Evolutionary conservation across 768 basidiomycete species (phyloP), one percentile per base, ranked within the genome.

Genomic region (Hydnomerulius pinastri): DNA sequence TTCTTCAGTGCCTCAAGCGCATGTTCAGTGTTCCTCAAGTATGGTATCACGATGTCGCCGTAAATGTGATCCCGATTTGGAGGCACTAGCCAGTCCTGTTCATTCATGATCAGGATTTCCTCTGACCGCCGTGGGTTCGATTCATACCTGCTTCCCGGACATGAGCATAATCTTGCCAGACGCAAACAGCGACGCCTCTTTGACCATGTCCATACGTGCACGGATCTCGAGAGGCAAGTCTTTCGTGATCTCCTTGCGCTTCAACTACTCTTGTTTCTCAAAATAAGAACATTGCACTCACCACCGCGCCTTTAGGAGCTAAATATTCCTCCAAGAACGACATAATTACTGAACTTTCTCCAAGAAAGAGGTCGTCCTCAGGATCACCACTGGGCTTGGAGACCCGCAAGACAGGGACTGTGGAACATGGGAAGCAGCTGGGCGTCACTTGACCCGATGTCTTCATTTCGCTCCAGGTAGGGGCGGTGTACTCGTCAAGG

Each of bases 151-250:
- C 42, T 51, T 18, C 8, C n/a, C 20, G 32, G 54, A 48, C 6
- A 37, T 37, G 36, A 37, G 25, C 46, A 52, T 41, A 38, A 30
- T 36, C 21, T 28, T 37, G 49, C 23, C 46, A 45, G 20, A 63
- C 46, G 53, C 62, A 57, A 50, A 66, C 37, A 66, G 35, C 29
- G 63, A 64, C 11, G 59, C 62, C 23, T 64, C 65, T 24, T 41
- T 49, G 35, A 62, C 49, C 62, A 65, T 63, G 27, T 62, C 48
- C 7, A 45, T 33, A 17, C 56, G 42, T 17, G 4, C 39, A 25
- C 61, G 46, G 3, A 51, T 52, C 32, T 63, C 49, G 30, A 65
- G 61, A 40, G 48, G 29, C 48, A 51, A 43, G 9, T 65, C 53
- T 13, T 47, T 53, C 24, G 48, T 30, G 12, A 47, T 27, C 49